phyloP scores from a whole-genome alignment of 2,329 filamentous ascomycete species.

The Scolecobasidium constrictum region DNA sequence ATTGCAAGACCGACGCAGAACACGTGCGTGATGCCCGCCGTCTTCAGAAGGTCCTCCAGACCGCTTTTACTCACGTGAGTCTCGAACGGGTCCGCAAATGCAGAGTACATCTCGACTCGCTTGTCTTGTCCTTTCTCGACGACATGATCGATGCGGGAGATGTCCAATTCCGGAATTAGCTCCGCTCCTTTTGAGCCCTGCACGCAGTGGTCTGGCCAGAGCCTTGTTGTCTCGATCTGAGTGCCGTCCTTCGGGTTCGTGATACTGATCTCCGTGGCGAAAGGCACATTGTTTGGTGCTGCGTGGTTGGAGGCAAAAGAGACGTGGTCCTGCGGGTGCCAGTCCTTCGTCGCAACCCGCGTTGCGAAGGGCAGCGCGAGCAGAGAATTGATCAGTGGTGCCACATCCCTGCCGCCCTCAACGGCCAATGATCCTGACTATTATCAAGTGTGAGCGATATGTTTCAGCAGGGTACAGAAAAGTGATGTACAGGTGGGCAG shows the following conservation, averaged over 20 bases:
- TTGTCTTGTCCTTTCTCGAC: slow-evolving; percentile 69
- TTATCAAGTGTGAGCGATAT: slow-evolving; percentile 12
- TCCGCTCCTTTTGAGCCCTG: slow-evolving; percentile 61
- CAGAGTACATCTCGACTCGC: slow-evolving; percentile 85
- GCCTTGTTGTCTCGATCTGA: slow-evolving; percentile 53
- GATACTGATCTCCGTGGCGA: slow-evolving; percentile 53
- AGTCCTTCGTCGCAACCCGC: slow-evolving; percentile 85
- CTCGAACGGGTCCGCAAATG: slow-evolving; percentile 71
- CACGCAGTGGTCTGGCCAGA: slow-evolving; percentile 91
- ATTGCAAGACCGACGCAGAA: slow-evolving; percentile 78
- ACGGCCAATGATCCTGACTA: slow-evolving; percentile 82
- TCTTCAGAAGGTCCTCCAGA: slow-evolving; percentile 47
- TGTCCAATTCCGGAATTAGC: slow-evolving; percentile 61
- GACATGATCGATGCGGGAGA: slow-evolving; percentile 47
- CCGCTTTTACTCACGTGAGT: slow-evolving; percentile 48
- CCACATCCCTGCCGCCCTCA: slow-evolving; percentile 58
- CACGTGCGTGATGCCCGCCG: slow-evolving; percentile 58
- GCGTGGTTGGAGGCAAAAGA: slow-evolving; percentile 79
- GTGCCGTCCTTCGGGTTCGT: slow-evolving; percentile 52
- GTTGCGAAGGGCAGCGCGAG: slow-evolving; percentile 59
- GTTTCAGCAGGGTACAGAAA: slow-evolving; percentile 3
- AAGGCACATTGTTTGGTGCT: slow-evolving; percentile 53
- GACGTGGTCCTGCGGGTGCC: slow-evolving; percentile 71
- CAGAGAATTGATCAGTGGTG: slow-evolving; percentile 62
- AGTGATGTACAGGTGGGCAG: slow-evolving; percentile 64